A percentile compares a stretch with the other conserved stretches of the same genome.
These are phyloP conservation scores for Sparassis latifolia DNA, from an alignment of 1,284 basidiomycete genomes.

Conservation along the genomic window DNA sequence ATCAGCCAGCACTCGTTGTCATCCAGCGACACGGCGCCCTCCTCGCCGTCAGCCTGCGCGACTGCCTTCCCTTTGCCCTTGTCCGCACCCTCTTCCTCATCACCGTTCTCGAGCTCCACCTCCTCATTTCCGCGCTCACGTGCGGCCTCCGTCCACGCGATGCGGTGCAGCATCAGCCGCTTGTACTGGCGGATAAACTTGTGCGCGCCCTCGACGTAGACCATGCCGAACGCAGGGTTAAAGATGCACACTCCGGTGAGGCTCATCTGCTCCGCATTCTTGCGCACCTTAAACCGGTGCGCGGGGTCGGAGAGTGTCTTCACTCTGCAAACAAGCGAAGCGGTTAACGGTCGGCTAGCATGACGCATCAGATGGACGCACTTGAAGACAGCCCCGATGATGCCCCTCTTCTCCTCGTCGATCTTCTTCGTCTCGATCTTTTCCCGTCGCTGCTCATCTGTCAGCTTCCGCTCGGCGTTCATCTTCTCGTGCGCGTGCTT, in stretches of 20 bases:
- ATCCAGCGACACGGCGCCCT: slow-evolving; percentile 51
- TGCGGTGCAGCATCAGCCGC: slow-evolving; percentile 81
- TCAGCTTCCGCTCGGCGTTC: slow-evolving; percentile 89
- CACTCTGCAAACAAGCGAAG: slow-evolving; percentile 43
- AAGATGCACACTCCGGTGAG: slow-evolving; percentile 89
- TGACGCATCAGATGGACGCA: slow-evolving; percentile 32
- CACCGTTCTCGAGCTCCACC: slow-evolving; percentile 54
- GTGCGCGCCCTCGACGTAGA: slow-evolving; percentile 89
- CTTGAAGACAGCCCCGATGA: slow-evolving; percentile 88
- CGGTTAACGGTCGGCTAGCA: slow-evolving; percentile 1
- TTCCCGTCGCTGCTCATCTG: slow-evolving; percentile 82
- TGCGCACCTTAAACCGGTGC: slow-evolving; percentile 94
- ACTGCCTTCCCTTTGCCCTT: slow-evolving; percentile 18
- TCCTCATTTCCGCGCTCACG: slow-evolving; percentile 69
- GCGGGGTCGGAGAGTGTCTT: slow-evolving; percentile 86
- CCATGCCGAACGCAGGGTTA: slow-evolving; percentile 82
- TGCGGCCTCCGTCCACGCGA: slow-evolving; percentile 92
- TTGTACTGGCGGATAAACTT: slow-evolving; percentile 89
- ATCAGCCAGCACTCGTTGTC: slow-evolving; percentile 88
- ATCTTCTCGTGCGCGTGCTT: slow-evolving; percentile 88
- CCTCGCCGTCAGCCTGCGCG: slow-evolving; percentile 19
- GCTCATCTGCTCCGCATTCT: slow-evolving; percentile 89
- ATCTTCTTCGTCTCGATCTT: slow-evolving; percentile 81
- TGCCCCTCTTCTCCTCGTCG: slow-evolving; percentile 84
- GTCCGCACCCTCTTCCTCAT: slow-evolving; percentile 35